Conservation (phyloP, 257 asterid genomes). For the Sherardia arvensis region DNA sequence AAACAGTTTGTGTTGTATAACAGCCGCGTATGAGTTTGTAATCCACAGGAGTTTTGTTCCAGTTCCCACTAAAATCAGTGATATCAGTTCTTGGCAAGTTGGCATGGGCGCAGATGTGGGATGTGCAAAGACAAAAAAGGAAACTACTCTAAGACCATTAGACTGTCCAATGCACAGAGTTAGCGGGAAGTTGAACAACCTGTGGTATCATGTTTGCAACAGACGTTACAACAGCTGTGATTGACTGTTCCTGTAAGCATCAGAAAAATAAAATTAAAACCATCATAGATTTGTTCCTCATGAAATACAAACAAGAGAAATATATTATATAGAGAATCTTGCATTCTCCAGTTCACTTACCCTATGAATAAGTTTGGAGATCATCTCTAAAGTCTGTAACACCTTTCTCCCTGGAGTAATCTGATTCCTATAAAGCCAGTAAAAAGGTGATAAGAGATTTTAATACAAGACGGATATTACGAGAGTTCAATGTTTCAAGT, state of each 20-base stretch:
- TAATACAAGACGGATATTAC: neutral
- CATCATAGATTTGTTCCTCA: neutral
- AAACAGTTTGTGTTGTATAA: neutral
- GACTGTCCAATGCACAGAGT: conserved; percentile 6
- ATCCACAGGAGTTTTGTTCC: neutral
- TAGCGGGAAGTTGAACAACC: conserved; percentile 57
- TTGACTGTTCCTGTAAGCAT: conserved; percentile 75
- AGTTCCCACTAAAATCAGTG: neutral
- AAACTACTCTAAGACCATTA: neutral
- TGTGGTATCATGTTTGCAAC: conserved; percentile 96
- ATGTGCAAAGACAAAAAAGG: neutral
- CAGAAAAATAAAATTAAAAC: neutral
- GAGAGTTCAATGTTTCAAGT: neutral
- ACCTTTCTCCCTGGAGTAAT: conserved; percentile 94
- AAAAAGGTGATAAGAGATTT: neutral
- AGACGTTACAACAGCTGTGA: conserved; percentile 84
- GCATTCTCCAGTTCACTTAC: conserved; percentile 33
- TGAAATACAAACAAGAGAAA: neutral
- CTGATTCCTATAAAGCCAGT: conserved; percentile 52
- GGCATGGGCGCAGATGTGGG: neutral
- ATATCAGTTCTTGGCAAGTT: neutral
- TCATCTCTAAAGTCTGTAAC: conserved; percentile 79
- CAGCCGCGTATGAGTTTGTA: neutral
- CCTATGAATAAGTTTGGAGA: conserved; percentile 64
- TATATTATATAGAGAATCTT: neutral